These are phyloP conservation scores for Hymenoscyphus linearis DNA, from an alignment of 2,329 filamentous ascomycete genomes.

Conservation along the genomic window DNA sequence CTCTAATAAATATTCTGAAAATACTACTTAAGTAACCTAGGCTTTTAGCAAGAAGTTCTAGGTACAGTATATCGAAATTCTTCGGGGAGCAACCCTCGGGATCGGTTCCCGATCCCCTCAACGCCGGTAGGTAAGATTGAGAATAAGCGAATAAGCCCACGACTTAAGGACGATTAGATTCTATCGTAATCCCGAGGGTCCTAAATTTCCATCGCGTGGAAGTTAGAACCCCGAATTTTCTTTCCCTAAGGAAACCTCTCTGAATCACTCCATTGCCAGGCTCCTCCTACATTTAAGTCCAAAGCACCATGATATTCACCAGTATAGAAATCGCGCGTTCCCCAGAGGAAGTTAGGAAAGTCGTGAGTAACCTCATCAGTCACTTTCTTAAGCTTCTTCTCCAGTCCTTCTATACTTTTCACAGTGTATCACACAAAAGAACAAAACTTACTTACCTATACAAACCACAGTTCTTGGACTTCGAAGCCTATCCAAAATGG, in stretches of 20 bases:
- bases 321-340: background rate
- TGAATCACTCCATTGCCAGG: background rate
- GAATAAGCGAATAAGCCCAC: background rate
- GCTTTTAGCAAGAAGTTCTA: too few species aligned
- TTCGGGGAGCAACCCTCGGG: too few species aligned
- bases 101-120: too few species aligned
- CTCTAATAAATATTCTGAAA: too few species aligned
- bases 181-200: background rate
- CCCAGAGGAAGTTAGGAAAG: background rate
- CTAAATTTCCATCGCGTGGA: background rate
- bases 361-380: too few species aligned
- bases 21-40: too few species aligned
- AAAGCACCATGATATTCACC: background rate
- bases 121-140: too few species aligned
- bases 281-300: background rate
- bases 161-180: too few species aligned
- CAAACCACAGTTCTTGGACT: conserved; percentile 1
- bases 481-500: background rate
- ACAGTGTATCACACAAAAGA: too few species aligned
- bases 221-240: background rate
- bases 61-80: too few species aligned
- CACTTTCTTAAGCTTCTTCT: background rate
- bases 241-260: background rate
- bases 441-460: background rate
- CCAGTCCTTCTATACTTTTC: too few species aligned